Evolutionary conservation across 495 filamentous ascomycete species (phyloP), one percentile per base, ranked within the genome.

Genomic region (Penicillium robsamsonii): DNA sequence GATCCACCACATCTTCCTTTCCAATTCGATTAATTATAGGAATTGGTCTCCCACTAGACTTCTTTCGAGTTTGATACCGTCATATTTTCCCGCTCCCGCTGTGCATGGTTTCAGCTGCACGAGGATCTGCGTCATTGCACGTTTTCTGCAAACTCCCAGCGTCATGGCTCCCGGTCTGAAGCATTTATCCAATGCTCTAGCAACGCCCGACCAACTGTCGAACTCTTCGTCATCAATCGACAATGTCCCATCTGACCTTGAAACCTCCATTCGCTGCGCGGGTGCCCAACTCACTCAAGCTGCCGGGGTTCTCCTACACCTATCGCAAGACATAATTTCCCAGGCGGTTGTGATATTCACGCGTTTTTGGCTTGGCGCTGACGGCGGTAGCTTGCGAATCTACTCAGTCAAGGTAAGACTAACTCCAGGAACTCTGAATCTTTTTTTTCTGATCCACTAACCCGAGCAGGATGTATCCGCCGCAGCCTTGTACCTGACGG

Each of bases 261-360:
- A 96, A 73, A 81, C 84, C 57, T 80, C 78, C 1, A 71, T 81
- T 55, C 79, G 79, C 48, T 79, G 74, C 50, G 75, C 76, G 22
- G 79, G 78, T 4, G 84, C 89, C 41, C 83, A 86, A 53, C 82
- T 98, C 6, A 95, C 90, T 11, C 95, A 97, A 69, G 82, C 89
- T 17, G 91, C 94, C 11, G 95, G 94, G 6, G 76, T 96, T 7
- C 81, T 97, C 8, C 79, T 98, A 3, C 82, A 89, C 41, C 74
- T 97, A 46, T 89, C 93, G 1, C 95, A 97, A 64, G 90, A 93
- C 53, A 83, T 91, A 46, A 91, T 96, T 27, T 88, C 92, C 13
- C 90, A 92, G 63, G 90, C 94, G 3, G 87, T 92, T 62, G 84
- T 98, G n/a, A 74, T 94, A 0, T 84, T 96, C 29, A 88, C 86